Conservation (phyloP, 108 stramenopile species). For the Mediolabrus comicus region DNA sequence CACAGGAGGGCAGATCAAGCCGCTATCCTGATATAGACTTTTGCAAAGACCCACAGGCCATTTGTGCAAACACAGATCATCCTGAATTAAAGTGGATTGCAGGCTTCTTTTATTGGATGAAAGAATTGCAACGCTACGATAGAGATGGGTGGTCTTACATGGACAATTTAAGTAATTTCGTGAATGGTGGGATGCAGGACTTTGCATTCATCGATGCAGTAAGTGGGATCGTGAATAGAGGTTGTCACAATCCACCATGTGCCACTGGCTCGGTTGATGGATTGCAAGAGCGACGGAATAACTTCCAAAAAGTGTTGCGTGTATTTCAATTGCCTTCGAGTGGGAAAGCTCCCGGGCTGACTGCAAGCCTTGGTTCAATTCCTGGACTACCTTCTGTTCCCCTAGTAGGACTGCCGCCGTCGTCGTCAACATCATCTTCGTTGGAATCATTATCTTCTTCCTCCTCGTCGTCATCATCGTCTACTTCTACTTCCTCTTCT, state of each 20-base stretch:
- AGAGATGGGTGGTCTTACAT: slow-evolving; percentile 16
- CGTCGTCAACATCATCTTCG: too few species aligned
- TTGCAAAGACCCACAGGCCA: slow-evolving; percentile 15
- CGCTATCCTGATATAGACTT: neutral
- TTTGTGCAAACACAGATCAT: slow-evolving; percentile 17
- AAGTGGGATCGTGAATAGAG: slow-evolving; percentile 11
- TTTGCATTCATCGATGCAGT: slow-evolving; percentile 13
- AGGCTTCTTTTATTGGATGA: slow-evolving; percentile 52
- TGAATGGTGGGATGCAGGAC: slow-evolving; percentile 9
- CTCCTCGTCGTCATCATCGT: too few species aligned
- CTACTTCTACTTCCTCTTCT: neutral
- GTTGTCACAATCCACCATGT: slow-evolving; percentile 22
- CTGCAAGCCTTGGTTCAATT: neutral
- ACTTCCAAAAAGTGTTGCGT: slow-evolving; percentile 10
- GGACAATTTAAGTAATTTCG: slow-evolving; percentile 9
- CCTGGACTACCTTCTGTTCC: too few species aligned
- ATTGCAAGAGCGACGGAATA: neutral
- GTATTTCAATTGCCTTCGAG: slow-evolving; percentile 15
- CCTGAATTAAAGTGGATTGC: slow-evolving; percentile 48
- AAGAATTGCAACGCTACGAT: slow-evolving; percentile 14
- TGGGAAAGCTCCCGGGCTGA: slow-evolving; percentile 1
- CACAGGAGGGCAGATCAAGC: too few species aligned
- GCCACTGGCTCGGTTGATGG: slow-evolving; percentile 14
- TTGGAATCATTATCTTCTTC: too few species aligned
- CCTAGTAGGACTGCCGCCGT: too few species aligned